A percentile compares a stretch with the other conserved stretches of the same genome.
Evolutionary conservation across 2,329 filamentous ascomycete genomes (phyloP).

Genomic region (Rugonectria rugulosa): DNA sequence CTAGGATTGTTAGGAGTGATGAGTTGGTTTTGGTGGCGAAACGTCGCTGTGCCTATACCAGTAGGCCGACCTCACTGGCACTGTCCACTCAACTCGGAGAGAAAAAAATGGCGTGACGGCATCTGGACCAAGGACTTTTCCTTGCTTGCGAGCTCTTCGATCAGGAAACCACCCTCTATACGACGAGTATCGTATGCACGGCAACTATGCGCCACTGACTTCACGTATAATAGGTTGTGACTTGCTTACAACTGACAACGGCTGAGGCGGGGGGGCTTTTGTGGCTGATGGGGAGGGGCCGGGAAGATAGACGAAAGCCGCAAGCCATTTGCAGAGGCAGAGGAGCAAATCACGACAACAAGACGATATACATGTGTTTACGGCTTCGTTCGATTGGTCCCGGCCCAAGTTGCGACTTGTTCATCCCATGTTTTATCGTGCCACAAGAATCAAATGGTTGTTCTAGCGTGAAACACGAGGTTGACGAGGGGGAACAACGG

Average conservation of each 20-base stretch:
- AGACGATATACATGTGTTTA: not conserved
- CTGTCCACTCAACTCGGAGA: not conserved
- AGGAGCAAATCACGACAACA: not conserved
- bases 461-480: not conserved
- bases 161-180: no score
- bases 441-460: slow-evolving; percentile 4
- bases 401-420: not conserved
- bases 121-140: not conserved
- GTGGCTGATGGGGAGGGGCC: not conserved
- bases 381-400: not conserved
- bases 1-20: slow-evolving; percentile 10
- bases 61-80: not conserved
- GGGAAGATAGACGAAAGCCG: not conserved
- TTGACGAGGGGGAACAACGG: not conserved
- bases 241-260: not conserved
- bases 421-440: not conserved
- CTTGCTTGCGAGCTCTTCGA: no score
- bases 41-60: not conserved
- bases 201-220: no score
- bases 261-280: not conserved
- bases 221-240: not conserved
- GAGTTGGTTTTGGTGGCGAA: not conserved
- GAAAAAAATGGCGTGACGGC: not conserved
- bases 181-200: no score
- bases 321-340: not conserved